These are phyloP conservation scores for Garcileccinum viscosum DNA, from an alignment of 1,284 basidiomycete species.

Conservation along the genomic window DNA sequence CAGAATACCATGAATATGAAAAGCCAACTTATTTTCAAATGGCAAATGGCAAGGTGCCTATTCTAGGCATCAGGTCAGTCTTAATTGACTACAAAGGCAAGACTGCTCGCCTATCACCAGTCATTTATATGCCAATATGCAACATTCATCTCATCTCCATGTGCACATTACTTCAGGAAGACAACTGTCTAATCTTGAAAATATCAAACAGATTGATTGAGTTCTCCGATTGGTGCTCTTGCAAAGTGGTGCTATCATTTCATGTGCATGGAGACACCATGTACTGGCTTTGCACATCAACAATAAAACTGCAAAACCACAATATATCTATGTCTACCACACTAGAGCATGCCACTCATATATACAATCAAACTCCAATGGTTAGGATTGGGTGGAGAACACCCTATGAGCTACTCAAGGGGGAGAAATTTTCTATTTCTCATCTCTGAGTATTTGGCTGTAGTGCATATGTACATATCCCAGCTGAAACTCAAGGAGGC, in stretches of 20 bases:
- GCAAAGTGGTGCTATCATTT: neutral
- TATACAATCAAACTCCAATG: neutral
- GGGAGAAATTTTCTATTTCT: neutral
- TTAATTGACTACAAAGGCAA: neutral
- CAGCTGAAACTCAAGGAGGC: neutral
- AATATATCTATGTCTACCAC: neutral
- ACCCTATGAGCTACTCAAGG: neutral
- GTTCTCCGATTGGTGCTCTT: neutral
- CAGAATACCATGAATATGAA: neutral
- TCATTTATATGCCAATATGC: neutral
- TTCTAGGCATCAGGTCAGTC: neutral
- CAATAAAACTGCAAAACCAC: neutral
- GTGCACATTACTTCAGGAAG: neutral
- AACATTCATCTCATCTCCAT: neutral
- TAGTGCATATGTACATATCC: neutral
- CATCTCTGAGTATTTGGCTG: neutral
- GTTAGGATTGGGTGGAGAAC: neutral
- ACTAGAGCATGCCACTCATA: neutral
- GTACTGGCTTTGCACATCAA: neutral
- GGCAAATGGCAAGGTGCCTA: neutral
- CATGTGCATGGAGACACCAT: neutral
- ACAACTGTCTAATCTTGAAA: neutral
- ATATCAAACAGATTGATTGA: no score
- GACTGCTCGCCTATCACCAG: neutral
- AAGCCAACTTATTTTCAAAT: no score